Percentiles rank a stretch among this genome's conserved stretches.
Evolutionary conservation across 805 yeast genomes (phyloP).

Genomic region (Starmera pachycereana): DNA sequence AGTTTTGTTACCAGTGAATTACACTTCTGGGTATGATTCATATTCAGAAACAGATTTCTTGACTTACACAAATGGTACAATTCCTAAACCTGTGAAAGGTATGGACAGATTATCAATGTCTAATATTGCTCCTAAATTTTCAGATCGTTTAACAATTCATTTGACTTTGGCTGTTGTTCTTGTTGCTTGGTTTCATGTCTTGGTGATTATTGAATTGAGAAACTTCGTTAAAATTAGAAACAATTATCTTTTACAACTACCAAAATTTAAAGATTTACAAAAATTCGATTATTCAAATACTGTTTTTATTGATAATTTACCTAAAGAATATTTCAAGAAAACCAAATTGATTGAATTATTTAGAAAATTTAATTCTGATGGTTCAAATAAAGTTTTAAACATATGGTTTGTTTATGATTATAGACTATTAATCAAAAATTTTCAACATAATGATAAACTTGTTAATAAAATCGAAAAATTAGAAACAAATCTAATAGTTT

Average conservation of each 20-base stretch:
- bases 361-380: conserved; percentile 11
- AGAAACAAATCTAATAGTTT: conserved; percentile 24
- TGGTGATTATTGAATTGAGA: conserved; percentile 47
- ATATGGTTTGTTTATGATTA: conserved; percentile 51
- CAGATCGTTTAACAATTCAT: conserved; percentile 47
- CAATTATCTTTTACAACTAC: conserved; percentile 10
- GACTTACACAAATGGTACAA: conserved; percentile 14
- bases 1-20: conserved; percentile 56
- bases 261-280: conserved; percentile 18
- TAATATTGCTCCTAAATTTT: conserved; percentile 46
- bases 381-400: conserved; percentile 39
- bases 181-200: conserved; percentile 43
- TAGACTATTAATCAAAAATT: conserved; percentile 23
- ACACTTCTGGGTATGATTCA: conserved; percentile 18
- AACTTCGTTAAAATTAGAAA: conserved; percentile 40
- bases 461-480: conserved; percentile 29
- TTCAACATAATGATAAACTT: conserved; percentile 19
- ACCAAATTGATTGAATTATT: conserved; percentile 14
- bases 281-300: conserved; percentile 21
- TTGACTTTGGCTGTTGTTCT: conserved; percentile 47
- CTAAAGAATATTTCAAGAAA: conserved; percentile 18
- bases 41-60: conserved; percentile 11
- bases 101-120: conserved; percentile 66
- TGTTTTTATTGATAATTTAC: conserved; percentile 37
- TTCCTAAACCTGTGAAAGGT: conserved; percentile 26